phyloP scores from a whole-genome alignment of 257 asterid species.

The Solanum dulcamara region DNA sequence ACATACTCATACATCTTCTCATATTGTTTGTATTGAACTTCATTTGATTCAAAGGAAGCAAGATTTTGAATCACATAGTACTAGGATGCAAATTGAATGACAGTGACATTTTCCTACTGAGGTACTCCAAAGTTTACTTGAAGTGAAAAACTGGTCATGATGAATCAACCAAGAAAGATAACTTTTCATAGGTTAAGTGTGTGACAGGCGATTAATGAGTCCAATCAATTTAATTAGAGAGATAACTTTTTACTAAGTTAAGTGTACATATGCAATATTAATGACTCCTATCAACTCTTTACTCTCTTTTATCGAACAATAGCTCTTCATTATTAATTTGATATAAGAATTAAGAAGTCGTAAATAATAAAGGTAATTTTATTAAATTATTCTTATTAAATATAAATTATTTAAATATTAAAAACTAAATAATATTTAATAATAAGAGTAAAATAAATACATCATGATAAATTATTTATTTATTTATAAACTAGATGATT shows the following conservation, averaged over 20 bases:
- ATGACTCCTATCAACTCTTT: background rate
- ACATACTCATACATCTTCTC: background rate
- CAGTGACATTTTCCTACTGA: background rate
- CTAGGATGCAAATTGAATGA: background rate
- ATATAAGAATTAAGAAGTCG: too few species aligned
- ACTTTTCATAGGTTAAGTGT: background rate
- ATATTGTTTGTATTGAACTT: background rate
- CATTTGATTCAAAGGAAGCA: background rate
- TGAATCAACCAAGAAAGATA: background rate
- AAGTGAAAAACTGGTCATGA: background rate
- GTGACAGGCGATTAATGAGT: background rate
- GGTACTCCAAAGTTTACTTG: background rate
- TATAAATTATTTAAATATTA: too few species aligned
- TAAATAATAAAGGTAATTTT: too few species aligned
- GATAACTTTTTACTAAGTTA: background rate
- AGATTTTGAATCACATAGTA: background rate
- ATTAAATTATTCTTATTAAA: too few species aligned
- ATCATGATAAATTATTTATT: too few species aligned
- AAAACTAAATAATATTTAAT: too few species aligned
- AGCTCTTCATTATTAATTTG: too few species aligned
- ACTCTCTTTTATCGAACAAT: too few species aligned
- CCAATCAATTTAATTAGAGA: background rate
- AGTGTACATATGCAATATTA: background rate
- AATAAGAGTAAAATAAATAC: too few species aligned
- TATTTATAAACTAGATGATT: too few species aligned